Evolutionary conservation across 129 eudicot species (phyloP), one percentile per base, ranked within the genome.

Genomic region (Flaveria bidentis): DNA sequence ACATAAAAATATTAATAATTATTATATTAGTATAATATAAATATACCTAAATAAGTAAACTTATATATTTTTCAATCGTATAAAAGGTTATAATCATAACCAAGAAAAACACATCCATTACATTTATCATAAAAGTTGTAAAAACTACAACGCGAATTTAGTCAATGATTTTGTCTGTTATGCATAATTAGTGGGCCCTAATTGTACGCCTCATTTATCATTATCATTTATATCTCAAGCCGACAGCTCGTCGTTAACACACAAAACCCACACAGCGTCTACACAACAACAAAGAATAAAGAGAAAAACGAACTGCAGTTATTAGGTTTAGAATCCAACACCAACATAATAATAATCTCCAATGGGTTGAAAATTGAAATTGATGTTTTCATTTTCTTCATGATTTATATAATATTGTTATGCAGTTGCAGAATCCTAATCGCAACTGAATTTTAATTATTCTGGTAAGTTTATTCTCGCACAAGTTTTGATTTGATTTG

Each of bases 321-420:
- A 0, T 11, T 47, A 47, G 12, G 4, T 16, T 30, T 62, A 28
- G 7, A 14, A 63, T 6, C 8, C 14, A 61, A 25, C 67, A 39
- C 41, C 42, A 58, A 26, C 41, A 61, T 17, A 44, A 7, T 11
- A 74, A 57, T 11, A 74, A 57, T 51, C 56, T 60, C 26, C 45
- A 74, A 74, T 58, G 58, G 78, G 78, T 15, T 74, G 69, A 73
- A 73, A 56, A 41, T 44, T 44, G 13, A 45, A 45, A 45, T 67
- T n/a, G 25, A n/a, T 46, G n/a, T 25, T 74, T 60, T 18, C 5
- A 13, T 0, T 42, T 41, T 15, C 56, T 41, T 15, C 56, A 5
- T 25, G 8, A 20, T 58, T 8, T 56, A 0, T 9, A 57, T 41
- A 39, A 20, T 20, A 20, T 20, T 20, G 22, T 57, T 39, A 18